Evolutionary conservation across 2,329 filamentous ascomycete genomes (phyloP).

Genomic region (Juglanconis oblonga): DNA sequence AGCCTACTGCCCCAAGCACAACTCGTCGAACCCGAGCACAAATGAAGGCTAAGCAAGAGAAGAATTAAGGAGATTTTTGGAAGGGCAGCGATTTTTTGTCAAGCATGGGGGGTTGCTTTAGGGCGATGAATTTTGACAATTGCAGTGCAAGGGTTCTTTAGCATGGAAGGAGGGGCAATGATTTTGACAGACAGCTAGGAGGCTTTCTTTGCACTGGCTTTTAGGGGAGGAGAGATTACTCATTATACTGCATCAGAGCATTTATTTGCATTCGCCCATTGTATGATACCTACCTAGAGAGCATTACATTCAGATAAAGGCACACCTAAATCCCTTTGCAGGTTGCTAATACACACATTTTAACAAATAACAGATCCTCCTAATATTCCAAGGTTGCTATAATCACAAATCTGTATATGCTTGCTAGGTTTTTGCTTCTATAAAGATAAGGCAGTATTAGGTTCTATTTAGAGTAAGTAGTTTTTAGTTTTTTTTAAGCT

Average conservation of each 20-base stretch:
- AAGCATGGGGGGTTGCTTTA: too few relatives aligned
- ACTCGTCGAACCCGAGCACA: background rate
- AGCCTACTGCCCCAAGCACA: background rate
- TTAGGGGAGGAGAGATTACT: too few relatives aligned
- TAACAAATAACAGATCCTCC: too few relatives aligned
- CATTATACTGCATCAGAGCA: background rate
- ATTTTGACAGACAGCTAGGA: background rate
- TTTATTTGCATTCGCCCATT: background rate
- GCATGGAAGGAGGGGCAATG: background rate
- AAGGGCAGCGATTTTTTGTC: too few relatives aligned
- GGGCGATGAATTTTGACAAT: too few relatives aligned
- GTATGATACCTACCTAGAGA: background rate
- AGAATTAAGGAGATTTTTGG: background rate
- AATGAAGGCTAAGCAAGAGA: background rate
- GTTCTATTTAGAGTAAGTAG: too few relatives aligned
- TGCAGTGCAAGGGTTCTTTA: background rate
- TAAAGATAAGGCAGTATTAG: too few relatives aligned
- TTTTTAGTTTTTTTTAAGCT: too few relatives aligned
- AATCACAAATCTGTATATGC: too few relatives aligned
- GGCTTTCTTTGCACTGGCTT: background rate
- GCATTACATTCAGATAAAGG: background rate
- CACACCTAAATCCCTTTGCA: background rate
- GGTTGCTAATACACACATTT: too few relatives aligned
- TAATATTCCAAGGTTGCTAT: too few relatives aligned
- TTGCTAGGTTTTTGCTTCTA: too few relatives aligned